These are phyloP conservation scores for Heritiera fomes DNA, from an alignment of 345 rosid genomes.

Conservation along the genomic window DNA sequence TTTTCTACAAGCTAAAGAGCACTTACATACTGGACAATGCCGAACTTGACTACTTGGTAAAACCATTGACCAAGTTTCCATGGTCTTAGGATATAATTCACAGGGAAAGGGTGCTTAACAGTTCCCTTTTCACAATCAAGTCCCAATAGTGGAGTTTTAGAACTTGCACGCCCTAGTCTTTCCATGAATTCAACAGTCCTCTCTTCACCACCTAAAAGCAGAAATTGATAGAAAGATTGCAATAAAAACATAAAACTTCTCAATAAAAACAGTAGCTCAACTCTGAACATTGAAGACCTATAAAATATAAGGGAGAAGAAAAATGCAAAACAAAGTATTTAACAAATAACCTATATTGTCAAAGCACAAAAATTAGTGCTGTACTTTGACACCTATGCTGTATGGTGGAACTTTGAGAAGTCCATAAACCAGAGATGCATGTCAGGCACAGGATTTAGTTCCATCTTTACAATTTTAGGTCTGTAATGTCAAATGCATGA, in stretches of 20 bases:
- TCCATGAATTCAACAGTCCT: conserved; percentile 88
- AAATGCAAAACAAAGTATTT: background rate
- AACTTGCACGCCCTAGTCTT: conserved; percentile 73
- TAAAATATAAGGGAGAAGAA: background rate
- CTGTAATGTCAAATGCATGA: background rate
- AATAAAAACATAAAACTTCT: background rate
- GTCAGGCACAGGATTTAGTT: background rate
- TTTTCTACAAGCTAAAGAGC: conserved; percentile 25
- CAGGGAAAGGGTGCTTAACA: conserved; percentile 86
- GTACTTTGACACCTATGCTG: background rate
- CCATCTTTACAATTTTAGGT: background rate
- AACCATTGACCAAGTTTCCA: conserved; percentile 97
- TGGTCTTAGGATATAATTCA: conserved; percentile 73
- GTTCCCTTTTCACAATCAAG: conserved; percentile 56
- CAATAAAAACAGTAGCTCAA: conserved; percentile 11
- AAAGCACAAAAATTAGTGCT: background rate
- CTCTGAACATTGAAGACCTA: conserved; percentile 1
- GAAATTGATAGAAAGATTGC: conserved; percentile 10
- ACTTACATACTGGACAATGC: conserved; percentile 99
- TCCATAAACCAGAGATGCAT: conserved; percentile 1
- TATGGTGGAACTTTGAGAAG: background rate
- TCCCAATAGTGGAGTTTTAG: conserved; percentile 66
- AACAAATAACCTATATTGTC: background rate
- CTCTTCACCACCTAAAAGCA: conserved; percentile 71
- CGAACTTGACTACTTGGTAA: conserved; percentile 93